Conservation (phyloP, 2,329 filamentous ascomycete species). For the Ambrosiella xylebori region DNA sequence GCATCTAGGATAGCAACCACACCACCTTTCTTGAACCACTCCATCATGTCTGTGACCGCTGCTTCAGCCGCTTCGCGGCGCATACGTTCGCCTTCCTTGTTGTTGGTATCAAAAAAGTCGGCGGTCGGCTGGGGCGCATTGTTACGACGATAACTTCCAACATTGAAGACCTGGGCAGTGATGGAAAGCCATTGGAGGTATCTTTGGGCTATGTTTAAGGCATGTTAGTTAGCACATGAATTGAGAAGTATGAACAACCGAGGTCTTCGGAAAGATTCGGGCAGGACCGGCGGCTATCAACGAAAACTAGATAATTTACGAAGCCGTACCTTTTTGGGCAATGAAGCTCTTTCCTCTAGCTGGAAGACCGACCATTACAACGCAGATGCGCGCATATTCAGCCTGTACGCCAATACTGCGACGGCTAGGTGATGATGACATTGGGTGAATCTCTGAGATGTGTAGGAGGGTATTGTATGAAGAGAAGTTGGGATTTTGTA, state of each 20-base stretch:
- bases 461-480: background rate
- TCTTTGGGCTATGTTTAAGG: slow-evolving; percentile 47
- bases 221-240: background rate
- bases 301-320: background rate
- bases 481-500: background rate
- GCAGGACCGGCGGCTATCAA: background rate
- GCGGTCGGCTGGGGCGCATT: slow-evolving; percentile 80
- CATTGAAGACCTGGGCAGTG: slow-evolving; percentile 87
- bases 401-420: slow-evolving; percentile 56
- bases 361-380: slow-evolving; percentile 95
- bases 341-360: slow-evolving; percentile 95
- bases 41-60: slow-evolving; percentile 81
- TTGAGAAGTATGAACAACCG: background rate
- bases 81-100: slow-evolving; percentile 77
- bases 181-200: slow-evolving; percentile 97
- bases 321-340: slow-evolving; percentile 69
- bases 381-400: slow-evolving; percentile 91
- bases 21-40: slow-evolving; percentile 69
- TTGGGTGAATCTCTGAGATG: slow-evolving; percentile 3
- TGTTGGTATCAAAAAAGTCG: slow-evolving; percentile 87
- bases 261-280: background rate
- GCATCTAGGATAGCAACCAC: slow-evolving; percentile 89
- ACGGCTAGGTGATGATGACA: slow-evolving; percentile 12
- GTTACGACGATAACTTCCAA: slow-evolving; percentile 83
- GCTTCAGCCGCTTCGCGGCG: slow-evolving; percentile 79